Percentiles rank a stretch among this genome's conserved stretches.
These are phyloP conservation scores for Xerocomus brunneocitrinus DNA, from an alignment of 768 basidiomycete genomes.

Conservation along the genomic window DNA sequence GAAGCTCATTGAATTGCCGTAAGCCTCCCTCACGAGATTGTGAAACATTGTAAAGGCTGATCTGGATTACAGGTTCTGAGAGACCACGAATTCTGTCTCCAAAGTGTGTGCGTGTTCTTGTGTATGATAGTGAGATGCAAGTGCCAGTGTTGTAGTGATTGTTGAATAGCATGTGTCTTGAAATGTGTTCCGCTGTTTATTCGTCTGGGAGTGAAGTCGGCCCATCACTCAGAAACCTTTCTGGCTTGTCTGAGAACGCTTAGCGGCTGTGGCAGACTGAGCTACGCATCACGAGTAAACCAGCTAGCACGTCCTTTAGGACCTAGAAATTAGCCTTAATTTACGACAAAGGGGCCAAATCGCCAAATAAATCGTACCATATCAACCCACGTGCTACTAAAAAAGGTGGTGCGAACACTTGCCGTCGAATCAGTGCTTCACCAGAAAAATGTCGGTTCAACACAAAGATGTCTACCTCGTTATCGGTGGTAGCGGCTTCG, in stretches of 20 bases:
- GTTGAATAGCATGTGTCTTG: too few relatives aligned
- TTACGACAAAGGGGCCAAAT: not conserved
- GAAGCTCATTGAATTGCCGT: not conserved
- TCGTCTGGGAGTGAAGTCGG: too few relatives aligned
- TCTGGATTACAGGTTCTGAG: not conserved
- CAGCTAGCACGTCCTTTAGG: too few relatives aligned
- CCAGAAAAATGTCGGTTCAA: slow-evolving; percentile 15
- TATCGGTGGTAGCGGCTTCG: slow-evolving; percentile 90
- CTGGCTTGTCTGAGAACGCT: too few relatives aligned
- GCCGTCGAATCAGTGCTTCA: not conserved
- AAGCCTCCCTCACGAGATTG: not conserved
- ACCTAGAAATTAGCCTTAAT: too few relatives aligned
- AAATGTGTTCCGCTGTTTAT: too few relatives aligned
- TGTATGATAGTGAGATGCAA: not conserved
- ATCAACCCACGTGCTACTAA: not conserved
- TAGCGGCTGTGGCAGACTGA: too few relatives aligned
- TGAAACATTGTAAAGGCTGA: not conserved
- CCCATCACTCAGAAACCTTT: too few relatives aligned
- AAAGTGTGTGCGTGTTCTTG: not conserved
- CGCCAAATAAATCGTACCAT: not conserved
- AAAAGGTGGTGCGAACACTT: slow-evolving; percentile 4
- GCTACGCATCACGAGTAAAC: too few relatives aligned
- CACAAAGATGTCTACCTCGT: slow-evolving; percentile 76
- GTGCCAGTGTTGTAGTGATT: not conserved
- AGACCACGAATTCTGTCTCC: not conserved